Base-by-base conservation (phyloP, 2,329 filamentous ascomycete species). In the Arachnopeziza araneosa region DNA sequence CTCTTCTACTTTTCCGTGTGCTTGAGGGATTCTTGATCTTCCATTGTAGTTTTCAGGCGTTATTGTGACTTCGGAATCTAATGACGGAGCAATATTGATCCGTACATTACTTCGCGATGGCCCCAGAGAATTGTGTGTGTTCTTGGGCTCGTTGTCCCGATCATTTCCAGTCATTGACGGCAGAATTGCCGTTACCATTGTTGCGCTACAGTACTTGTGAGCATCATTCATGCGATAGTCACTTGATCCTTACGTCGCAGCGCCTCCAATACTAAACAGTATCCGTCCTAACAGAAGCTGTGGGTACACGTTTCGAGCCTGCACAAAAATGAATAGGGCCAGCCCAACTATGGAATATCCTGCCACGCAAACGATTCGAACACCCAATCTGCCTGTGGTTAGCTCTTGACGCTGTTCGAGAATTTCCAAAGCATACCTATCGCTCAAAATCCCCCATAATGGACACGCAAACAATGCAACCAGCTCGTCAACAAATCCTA, bases 111-210 rank as follows among this genome's bases (percentile, higher is more conserved):
- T 58, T 52, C 67, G 50, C 66, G 70, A 53, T 61, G 57, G 57
- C 24, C 57, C 60, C 32, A 53, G 58, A 54, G 24, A 55, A 51
- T 54, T 54, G 17, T 54, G n/a, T 21, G 22, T 50, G 53, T 63
- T 67, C 70, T 63, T 61, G 70, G 62, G 57, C 64, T 61, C 54
- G 56, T 32, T 57, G 55, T 66, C 64, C 59, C 60, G 66, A 50
- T 70, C 49, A 60, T 65, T 82, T 63, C 82, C 81, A 5, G 84
- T 86, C 66, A 88, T 75, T 12, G 83, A 87, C 1, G 95, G 95
- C 24, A 99, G 80, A 52, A 96, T 91, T 2, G 95, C 95, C 9
- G 95, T 98, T 22, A 99, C 95, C 95, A 99, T 99, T 1, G 95
- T 98, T 17, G 92, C 83, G 5, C 83, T 85, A 58, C n/a, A 12